Evolutionary conservation across 2,329 filamentous ascomycete genomes (phyloP).

Genomic region (Paraphaeosphaeria minitans): DNA sequence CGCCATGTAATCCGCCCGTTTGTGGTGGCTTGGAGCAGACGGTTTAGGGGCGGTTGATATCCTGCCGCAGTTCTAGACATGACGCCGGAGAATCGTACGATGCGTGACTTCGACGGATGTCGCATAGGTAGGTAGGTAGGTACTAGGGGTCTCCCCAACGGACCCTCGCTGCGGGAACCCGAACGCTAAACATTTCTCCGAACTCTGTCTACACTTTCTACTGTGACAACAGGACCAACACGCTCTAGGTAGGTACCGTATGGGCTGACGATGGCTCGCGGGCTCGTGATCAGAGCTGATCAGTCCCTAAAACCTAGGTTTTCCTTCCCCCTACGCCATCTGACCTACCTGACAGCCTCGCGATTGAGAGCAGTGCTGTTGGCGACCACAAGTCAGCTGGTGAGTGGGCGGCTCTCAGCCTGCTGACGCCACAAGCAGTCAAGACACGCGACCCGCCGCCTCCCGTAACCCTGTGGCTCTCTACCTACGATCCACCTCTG

Average conservation of each 20-base stretch:
- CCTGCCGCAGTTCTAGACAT: background rate
- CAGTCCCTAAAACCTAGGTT: background rate
- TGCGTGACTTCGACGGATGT: background rate
- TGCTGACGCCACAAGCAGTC: background rate
- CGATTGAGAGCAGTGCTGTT: background rate
- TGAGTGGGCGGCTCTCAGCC: background rate
- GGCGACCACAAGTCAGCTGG: background rate
- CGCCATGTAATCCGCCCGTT: background rate
- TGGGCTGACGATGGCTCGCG: background rate
- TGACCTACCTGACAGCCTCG: background rate
- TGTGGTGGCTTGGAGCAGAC: background rate
- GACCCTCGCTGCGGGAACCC: background rate
- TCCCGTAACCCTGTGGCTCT: background rate
- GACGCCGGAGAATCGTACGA: slow-evolving; percentile 1
- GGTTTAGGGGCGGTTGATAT: background rate
- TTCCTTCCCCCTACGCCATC: background rate
- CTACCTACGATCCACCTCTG: background rate
- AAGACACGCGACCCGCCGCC: background rate
- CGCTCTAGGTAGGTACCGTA: no score
- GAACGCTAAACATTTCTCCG: background rate
- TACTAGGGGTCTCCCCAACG: background rate
- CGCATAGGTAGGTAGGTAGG: no score
- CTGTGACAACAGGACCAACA: background rate
- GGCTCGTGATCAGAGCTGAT: background rate
- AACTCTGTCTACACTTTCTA: background rate